These are phyloP conservation scores for Trypanosoma brucei DNA, from an alignment of 208 protist genomes.

Conservation along the genomic window DNA sequence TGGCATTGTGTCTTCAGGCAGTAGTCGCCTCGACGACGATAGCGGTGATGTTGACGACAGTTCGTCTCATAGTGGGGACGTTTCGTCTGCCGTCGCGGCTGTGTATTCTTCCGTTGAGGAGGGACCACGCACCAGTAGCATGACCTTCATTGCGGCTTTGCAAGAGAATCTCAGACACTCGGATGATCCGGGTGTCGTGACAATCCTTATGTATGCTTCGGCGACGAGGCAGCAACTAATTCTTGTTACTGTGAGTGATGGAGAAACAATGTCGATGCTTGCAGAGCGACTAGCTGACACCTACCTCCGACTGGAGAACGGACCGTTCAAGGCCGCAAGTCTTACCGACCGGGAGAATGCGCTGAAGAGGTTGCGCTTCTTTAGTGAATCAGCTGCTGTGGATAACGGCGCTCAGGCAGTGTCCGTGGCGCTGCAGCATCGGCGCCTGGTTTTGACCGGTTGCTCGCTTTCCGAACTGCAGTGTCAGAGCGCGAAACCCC, in stretches of 20 bases:
- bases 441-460: conserved; percentile 31
- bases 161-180: conserved; percentile 36
- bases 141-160: conserved; percentile 30
- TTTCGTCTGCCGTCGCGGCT: conserved; percentile 31
- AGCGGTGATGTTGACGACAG: conserved; percentile 12
- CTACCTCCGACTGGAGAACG: conserved; percentile 33
- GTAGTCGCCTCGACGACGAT: neutral
- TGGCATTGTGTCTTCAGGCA: too few relatives aligned
- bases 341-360: conserved; percentile 14
- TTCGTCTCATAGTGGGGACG: conserved; percentile 18
- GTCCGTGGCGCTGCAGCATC: conserved; percentile 22
- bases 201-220: conserved; percentile 37
- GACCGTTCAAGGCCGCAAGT: conserved; percentile 31
- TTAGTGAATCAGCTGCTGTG: conserved; percentile 28
- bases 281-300: conserved; percentile 23
- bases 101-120: conserved; percentile 37
- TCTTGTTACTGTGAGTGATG: conserved; percentile 25
- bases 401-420: conserved; percentile 8
- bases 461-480: conserved; percentile 23
- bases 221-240: conserved; percentile 31
- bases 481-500: conserved; percentile 6
- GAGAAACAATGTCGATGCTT: conserved; percentile 35
- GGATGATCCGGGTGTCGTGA: conserved; percentile 28
- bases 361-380: conserved; percentile 23
- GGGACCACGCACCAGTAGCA: conserved; percentile 24